phyloP scores from a whole-genome alignment of 164 flowering plant genomes.

The Magnolia officinalis region DNA sequence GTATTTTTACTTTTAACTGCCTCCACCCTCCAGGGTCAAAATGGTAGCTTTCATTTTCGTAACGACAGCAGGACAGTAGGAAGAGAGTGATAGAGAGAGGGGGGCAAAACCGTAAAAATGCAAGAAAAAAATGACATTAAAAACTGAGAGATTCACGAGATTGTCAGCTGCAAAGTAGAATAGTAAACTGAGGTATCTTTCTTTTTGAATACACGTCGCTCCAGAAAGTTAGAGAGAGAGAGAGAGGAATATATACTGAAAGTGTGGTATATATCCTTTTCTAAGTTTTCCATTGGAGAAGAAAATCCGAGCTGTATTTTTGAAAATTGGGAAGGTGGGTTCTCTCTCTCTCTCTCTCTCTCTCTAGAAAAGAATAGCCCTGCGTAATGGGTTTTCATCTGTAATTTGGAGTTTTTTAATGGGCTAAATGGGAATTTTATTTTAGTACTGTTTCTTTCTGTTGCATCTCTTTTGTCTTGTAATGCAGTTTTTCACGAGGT shows the following conservation, averaged over 20 bases:
- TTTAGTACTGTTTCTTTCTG: constrained; percentile 36
- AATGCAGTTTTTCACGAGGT: constrained; percentile 65
- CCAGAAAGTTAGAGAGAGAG: constrained; percentile 34
- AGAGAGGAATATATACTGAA: constrained; percentile 7
- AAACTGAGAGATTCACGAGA: constrained; percentile 36
- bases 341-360: not conserved
- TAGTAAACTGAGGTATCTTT: constrained; percentile 35
- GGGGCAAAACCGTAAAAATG: not conserved
- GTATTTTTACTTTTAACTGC: no score
- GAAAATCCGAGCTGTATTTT: constrained; percentile 14
- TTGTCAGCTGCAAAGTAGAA: constrained; percentile 26
- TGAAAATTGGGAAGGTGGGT: constrained; percentile 38
- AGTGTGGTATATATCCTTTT: no score
- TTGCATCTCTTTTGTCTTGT: constrained; percentile 56
- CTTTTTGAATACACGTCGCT: constrained; percentile 40
- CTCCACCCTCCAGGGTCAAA: no score
- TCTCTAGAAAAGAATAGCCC: constrained; percentile 5
- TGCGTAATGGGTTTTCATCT: not conserved
- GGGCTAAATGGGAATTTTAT: not conserved
- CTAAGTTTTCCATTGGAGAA: no score
- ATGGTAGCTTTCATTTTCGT: no score
- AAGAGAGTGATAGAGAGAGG: not conserved
- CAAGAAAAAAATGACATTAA: constrained; percentile 4
- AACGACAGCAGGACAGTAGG: not conserved
- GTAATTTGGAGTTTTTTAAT: not conserved